Conservation (phyloP, 129 eudicot species). For the Chrysanthemum makinoi region DNA sequence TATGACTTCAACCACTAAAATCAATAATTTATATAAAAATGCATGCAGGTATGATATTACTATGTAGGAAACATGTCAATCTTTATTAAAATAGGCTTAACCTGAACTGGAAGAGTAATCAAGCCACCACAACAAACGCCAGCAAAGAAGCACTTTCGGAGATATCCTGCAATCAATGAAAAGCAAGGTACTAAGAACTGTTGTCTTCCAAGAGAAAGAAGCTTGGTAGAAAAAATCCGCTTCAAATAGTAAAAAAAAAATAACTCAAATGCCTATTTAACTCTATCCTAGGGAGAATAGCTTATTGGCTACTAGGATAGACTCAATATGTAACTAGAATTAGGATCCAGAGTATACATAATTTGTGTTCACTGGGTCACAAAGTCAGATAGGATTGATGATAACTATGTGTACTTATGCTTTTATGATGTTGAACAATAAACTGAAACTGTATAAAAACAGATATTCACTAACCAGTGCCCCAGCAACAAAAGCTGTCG, state of each 20-base stretch:
- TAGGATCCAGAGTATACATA: neutral
- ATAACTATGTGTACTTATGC: neutral
- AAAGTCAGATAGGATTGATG: neutral
- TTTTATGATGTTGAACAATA: constrained; percentile 11
- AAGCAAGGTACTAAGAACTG: constrained; percentile 1
- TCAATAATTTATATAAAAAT: neutral
- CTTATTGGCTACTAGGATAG: neutral
- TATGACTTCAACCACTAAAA: neutral
- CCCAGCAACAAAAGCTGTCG: constrained; percentile 94
- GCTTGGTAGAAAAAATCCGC: neutral
- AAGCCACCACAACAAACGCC: constrained; percentile 97
- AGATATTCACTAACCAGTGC: constrained; percentile 63
- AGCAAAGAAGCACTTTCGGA: constrained; percentile 88
- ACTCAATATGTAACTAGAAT: neutral
- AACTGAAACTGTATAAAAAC: neutral
- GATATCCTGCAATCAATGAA: constrained; percentile 55
- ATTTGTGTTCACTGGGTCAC: neutral
- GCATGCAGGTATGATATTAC: neutral
- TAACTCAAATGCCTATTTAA: constrained; percentile 3
- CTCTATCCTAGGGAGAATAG: neutral
- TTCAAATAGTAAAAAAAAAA: constrained; percentile 1
- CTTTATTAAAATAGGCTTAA: constrained; percentile 20
- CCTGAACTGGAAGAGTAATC: constrained; percentile 89
- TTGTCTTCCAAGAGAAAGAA: constrained; percentile 13
- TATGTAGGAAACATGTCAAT: neutral